Evolutionary conservation across 192 early-diverging fungal species (phyloP).

Genomic region (Backusella mclennaniae): DNA sequence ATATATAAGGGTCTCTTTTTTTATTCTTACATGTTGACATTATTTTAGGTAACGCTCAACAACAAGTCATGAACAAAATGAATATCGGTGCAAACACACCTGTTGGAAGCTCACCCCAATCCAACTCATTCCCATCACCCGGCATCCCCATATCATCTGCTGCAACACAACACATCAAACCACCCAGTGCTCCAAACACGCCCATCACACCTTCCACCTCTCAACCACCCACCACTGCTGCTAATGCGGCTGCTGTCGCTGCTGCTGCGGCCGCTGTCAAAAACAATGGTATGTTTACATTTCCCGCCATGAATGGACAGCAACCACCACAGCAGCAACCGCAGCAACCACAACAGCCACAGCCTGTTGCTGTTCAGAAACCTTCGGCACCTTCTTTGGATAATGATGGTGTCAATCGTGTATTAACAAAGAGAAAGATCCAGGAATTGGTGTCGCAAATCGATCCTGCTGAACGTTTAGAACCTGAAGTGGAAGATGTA

Average conservation of each 20-base stretch:
- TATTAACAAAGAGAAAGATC: slow-evolving; percentile 76
- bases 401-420: slow-evolving; percentile 28
- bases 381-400: slow-evolving; percentile 17
- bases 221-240: neutral
- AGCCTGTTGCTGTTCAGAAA: neutral
- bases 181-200: neutral
- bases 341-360: slow-evolving; percentile 21
- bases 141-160: slow-evolving; percentile 5
- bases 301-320: neutral
- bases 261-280: neutral
- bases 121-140: neutral
- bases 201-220: slow-evolving; percentile 20
- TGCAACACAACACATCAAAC: neutral
- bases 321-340: slow-evolving; percentile 38
- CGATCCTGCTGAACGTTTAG: slow-evolving; percentile 73
- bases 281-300: slow-evolving; percentile 13
- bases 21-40: neutral
- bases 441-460: slow-evolving; percentile 85
- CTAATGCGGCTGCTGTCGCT: neutral
- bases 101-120: slow-evolving; percentile 3
- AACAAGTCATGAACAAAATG: slow-evolving; percentile 3
- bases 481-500: slow-evolving; percentile 84
- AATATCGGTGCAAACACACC: neutral
- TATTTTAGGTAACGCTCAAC: neutral
- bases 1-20: too few species aligned